A percentile compares a stretch with the other conserved stretches of the same genome.
These are phyloP conservation scores for Herpetospermum pedunculosum DNA, from an alignment of 306 rosid genomes.

Conservation along the genomic window DNA sequence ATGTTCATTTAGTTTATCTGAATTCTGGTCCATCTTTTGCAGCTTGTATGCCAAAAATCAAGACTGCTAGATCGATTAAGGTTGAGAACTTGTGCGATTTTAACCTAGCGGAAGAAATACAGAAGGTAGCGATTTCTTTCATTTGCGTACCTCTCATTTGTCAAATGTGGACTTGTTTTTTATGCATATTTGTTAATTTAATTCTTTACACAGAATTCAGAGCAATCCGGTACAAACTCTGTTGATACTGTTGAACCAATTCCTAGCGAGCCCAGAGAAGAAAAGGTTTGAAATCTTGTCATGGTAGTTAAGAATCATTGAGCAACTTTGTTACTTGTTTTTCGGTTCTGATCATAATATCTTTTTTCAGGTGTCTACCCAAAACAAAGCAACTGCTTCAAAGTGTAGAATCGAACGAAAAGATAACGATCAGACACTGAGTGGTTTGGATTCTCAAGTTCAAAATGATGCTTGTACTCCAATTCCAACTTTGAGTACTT, in stretches of 20 bases:
- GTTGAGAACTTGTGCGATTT: conserved; percentile 72
- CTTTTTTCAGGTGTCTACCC: conserved; percentile 27
- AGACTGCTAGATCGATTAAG: conserved; percentile 58
- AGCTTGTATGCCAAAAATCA: conserved; percentile 93
- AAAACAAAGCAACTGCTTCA: conserved; percentile 22
- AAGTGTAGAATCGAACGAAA: not conserved
- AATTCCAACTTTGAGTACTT: conserved; percentile 25
- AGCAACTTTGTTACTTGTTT: conserved; percentile 5
- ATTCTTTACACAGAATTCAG: conserved; percentile 28
- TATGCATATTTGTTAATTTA: conserved; percentile 6
- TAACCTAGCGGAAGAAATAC: conserved; percentile 54
- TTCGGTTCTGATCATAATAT: conserved; percentile 1
- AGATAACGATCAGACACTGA: conserved; percentile 2
- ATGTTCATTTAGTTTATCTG: not conserved
- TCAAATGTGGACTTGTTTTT: not conserved
- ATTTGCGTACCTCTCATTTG: not conserved
- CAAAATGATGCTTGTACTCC: conserved; percentile 64
- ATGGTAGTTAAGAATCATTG: conserved; percentile 6
- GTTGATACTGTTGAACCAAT: conserved; percentile 14
- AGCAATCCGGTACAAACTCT: conserved; percentile 18
- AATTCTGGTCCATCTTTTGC: conserved; percentile 24
- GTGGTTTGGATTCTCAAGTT: conserved; percentile 17
- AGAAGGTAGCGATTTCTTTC: conserved; percentile 29
- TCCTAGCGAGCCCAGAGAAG: conserved; percentile 18
- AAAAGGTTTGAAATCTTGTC: conserved; percentile 8